Base-by-base conservation (phyloP, 1,284 basidiomycete species). In the Ceratobasidium sp. region DNA sequence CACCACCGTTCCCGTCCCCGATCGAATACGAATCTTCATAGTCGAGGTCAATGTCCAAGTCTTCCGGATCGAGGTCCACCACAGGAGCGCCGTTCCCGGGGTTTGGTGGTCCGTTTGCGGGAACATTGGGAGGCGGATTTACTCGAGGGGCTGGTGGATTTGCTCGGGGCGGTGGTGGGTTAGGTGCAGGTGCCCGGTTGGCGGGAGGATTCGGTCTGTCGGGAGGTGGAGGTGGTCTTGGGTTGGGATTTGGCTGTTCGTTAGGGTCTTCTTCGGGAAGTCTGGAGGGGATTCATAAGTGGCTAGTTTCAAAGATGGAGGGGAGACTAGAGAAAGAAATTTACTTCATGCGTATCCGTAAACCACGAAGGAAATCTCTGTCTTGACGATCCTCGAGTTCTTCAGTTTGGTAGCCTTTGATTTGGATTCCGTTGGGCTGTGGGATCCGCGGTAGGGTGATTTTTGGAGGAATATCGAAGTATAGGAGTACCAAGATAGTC, bases 311-410 rank as follows among this genome's bases (percentile, higher is more conserved):
- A 17, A 51, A 36, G 31, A 14, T 15, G 22, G 11, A 47, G 45
- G 67, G 48, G 27, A 33, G 31, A 24, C n/a, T n/a, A n/a, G n/a
- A n/a, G n/a, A n/a, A n/a, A n/a, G 31, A 44, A 11, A 81, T 86
- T 76, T 78, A 93, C 93, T 90, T 88, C 77, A 93, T 81, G 75
- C 92, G 86, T 56, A 81, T 78, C 63, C 86, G 86, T 31, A 94
- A 83, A 41, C 86, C 84, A 54, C 85, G 84, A 2, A 87, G 82
- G 79, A 94, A 92, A 59, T 89, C 83, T 1, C 80, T 79, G 59
- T 87, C 85, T 73, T 87, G 88, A 51, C 84, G 78, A 7, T 79
- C 82, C 36, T 92, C 88, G n/a, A 88, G 85, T 71, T 92, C 90
- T 53, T 87, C 87, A 7, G 86, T 87, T 75, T 83, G 82, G 75